Percentiles rank a stretch among this genome's conserved stretches.
These are phyloP conservation scores for Trametes polyzona DNA, from an alignment of 1,284 basidiomycete species.

Conservation along the genomic window DNA sequence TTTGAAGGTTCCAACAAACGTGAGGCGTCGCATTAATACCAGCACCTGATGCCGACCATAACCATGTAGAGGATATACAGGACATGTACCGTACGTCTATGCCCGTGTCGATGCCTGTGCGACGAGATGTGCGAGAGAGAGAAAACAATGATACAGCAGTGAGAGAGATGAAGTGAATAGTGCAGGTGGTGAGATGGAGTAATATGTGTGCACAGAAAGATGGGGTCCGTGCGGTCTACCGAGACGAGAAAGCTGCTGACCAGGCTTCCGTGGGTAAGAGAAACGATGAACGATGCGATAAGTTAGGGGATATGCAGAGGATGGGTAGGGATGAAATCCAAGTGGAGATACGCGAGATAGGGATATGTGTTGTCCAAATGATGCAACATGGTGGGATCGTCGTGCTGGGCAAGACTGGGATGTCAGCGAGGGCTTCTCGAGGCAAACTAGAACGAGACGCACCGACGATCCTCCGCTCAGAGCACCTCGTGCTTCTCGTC, in stretches of 20 bases:
- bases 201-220: neutral
- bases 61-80: constrained; percentile 7
- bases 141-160: neutral
- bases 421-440: neutral
- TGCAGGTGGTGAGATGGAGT: neutral
- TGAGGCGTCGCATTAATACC: constrained; percentile 2
- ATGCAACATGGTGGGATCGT: neutral
- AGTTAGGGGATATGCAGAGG: too few relatives aligned
- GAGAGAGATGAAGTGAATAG: neutral
- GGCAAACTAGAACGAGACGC: neutral
- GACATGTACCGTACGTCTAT: constrained; percentile 1
- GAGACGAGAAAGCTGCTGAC: constrained; percentile 11
- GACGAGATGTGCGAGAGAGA: neutral
- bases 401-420: neutral
- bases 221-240: constrained; percentile 18
- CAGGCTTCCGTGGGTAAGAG: constrained; percentile 9
- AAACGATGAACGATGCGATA: constrained; percentile 1
- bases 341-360: too few relatives aligned
- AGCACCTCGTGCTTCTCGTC: constrained; percentile 28
- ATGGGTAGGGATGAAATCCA: too few relatives aligned
- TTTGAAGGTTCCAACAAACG: neutral
- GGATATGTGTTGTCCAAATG: too few relatives aligned
- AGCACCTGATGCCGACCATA: constrained; percentile 2
- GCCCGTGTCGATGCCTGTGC: neutral
- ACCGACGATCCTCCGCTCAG: constrained; percentile 25